Base-by-base conservation (phyloP, 2,329 filamentous ascomycete species). In the Dothiorella sarmentorum region DNA sequence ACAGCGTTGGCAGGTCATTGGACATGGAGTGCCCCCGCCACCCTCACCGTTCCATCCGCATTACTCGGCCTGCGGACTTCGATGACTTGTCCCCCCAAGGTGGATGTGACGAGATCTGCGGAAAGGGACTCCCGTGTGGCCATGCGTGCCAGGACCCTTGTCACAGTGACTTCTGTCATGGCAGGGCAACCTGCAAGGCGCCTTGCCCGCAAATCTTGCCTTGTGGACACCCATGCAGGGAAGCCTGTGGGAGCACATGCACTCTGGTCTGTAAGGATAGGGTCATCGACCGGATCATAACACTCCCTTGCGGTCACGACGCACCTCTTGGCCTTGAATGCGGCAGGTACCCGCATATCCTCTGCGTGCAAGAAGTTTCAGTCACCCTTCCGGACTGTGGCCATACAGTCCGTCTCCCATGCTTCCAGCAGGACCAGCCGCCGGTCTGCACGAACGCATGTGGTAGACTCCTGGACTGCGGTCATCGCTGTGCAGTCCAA, bases 21-120 rank as follows among this genome's bases (percentile, higher is more conserved):
- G 61, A 33, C 7, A 61, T 72, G 18, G 64, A 64, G 40, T 73
- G 69, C 35, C 66, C 69, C 3, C 62, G 67, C 7, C 69, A 73
- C 58, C 35, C 55, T 2, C 64, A 67, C 3, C 69, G 56, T 1
- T 3, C 47, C 3, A 67, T 70, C 2, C 11, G 66, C 29, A 61
- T 70, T 15, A 43, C 29, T 3, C 26, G 63, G 5, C 67, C 70
- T 2, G 65, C 68, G 2, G 69, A 73, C 49, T 71, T 72, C 42
- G 27, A 49, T 38, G 27, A 49, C 1, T 61, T 33, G 3, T 22
- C 63, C 20, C 70, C 70, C 2, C 65, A 72, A 58, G 69, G 70
- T 31, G 70, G 70, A 2, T 72, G 70, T 38, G 44, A 0, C 0
- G 40, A n/a, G 3, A 9, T 10, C 2, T 57, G 53, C 40, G 33